Base-by-base conservation (phyloP, 306 rosid species). In the Quercus ilex region DNA sequence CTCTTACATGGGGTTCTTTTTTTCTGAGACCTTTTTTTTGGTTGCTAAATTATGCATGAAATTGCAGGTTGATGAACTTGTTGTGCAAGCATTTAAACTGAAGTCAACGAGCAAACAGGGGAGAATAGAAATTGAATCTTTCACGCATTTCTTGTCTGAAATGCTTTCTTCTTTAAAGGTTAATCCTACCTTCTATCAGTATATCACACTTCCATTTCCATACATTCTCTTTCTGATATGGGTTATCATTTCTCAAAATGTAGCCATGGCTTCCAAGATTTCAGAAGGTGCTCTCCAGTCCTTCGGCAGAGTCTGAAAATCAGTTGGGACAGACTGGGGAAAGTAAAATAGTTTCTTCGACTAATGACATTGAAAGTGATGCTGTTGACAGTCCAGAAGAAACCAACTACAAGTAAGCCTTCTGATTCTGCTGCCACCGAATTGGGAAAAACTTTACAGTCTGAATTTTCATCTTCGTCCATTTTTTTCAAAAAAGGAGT, bases 211-310 rank as follows among this genome's bases (percentile, higher is more conserved):
- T 75, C n/a, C 69, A 55, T 31, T 69, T 78, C 7, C 72, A 49
- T 53, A 79, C 73, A 68, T 38, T 56, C 73, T 72, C 7, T 14
- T 20, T 60, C 78, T 79, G 74, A 75, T 77, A 71, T 80, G 71
- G 59, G 30, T 20, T 69, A 28, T 31, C 52, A 28, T 83, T 58
- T 74, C 74, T 59, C 19, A 62, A 67, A 70, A 57, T 86, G 89
- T 87, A 95, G 99, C 98, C 93, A 17, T 95, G 98, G 99, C 68
- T 86, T 4, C 90, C 90, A 35, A 90, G 83, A 77, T 87, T 95
- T 69, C 88, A 92, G 80, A 89, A 19, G 77, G 83, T 63, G n/a
- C 80, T 92, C 53, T 76, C 90, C 20, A 58, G 43, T 51, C 73
- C 71, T 74, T 67, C 75, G 3, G 19, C 6, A 75, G 89, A 81